Evolutionary conservation across 768 basidiomycete species (phyloP), one percentile per base, ranked within the genome.

Genomic region (Exsudoporus frostii): DNA sequence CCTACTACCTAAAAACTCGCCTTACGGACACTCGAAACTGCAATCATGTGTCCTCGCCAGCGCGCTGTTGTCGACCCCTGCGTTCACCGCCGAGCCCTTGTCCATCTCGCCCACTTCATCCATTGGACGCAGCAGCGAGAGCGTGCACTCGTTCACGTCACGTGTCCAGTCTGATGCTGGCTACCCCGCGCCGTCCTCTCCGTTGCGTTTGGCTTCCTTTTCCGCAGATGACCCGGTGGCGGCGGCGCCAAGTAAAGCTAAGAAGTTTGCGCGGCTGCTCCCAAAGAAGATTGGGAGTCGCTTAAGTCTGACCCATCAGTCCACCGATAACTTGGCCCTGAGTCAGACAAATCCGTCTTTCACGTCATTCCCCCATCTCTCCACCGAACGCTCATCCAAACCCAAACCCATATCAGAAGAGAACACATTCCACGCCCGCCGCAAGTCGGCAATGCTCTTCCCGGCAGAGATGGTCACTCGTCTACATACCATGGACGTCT

Each of bases 391-490:
- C 13, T 29, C 65, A 27, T 46, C 62, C 40, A 69, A 59, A 29
- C 43, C 58, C 37, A 70, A 63, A 45, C 61, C 56, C 50, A 17
- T 58, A 36, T 62, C 63, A 39, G 66, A 69, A 48, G 63, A 65
- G 60, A 70, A 71, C 56, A 72, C 65, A 2, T 70, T 70, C 30
- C 70, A 71, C 51, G 60, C 69, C 17, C 69, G 70, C 48, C 68
- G 70, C 51, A 70, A 70, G 61, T 70, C 69, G 49, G 59, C 66
- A 25, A 69, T 65, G 6, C 57, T 70, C 53, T 70, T 72, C 34
- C 68, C 68, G 2, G 58, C 59, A 42, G 65, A 68, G 48, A 47
- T 69, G 17, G 52, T 45, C 44, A 47, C 65, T 40, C 68, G 62
- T 48, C 51, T 69, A 42, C 68, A 70, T 19, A 60, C 69, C 30